Evolutionary conservation across 2,329 filamentous ascomycete genomes (phyloP).

Genomic region (Penicillium palitans): DNA sequence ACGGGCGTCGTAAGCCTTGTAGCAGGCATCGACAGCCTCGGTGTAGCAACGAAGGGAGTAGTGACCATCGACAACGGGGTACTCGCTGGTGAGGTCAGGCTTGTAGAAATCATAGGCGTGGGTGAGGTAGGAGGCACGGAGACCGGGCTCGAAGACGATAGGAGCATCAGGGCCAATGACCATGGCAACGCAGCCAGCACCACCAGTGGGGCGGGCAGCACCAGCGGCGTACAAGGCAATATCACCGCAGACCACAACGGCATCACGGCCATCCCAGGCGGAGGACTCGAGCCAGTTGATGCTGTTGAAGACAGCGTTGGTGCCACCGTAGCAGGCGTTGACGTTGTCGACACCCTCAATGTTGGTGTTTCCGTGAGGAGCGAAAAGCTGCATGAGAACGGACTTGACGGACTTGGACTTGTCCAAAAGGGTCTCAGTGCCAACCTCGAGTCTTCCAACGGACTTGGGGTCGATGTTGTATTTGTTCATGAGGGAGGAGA

Average conservation of each 20-base stretch:
- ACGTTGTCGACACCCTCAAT: slow-evolving; percentile 80
- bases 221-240: slow-evolving; percentile 86
- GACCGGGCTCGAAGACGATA: slow-evolving; percentile 73
- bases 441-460: slow-evolving; percentile 79
- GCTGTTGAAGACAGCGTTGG: slow-evolving; percentile 79
- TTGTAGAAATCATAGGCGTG: slow-evolving; percentile 91
- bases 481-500: slow-evolving; percentile 75
- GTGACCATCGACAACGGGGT: slow-evolving; percentile 81
- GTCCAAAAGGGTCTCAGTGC: slow-evolving; percentile 81
- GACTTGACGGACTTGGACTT: slow-evolving; percentile 92
- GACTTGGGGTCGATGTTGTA: slow-evolving; percentile 78
- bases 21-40: slow-evolving; percentile 76
- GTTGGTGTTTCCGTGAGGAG: slow-evolving; percentile 71
- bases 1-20: slow-evolving; percentile 75
- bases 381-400: slow-evolving; percentile 82
- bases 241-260: slow-evolving; percentile 76
- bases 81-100: slow-evolving; percentile 83
- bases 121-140: slow-evolving; percentile 77
- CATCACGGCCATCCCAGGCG: slow-evolving; percentile 80
- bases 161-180: slow-evolving; percentile 77
- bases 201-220: slow-evolving; percentile 75
- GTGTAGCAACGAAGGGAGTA: slow-evolving; percentile 81
- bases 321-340: slow-evolving; percentile 85
- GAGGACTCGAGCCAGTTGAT: slow-evolving; percentile 87
- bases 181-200: slow-evolving; percentile 76